These are phyloP conservation scores for Sechiopsis laciniata DNA, from an alignment of 306 rosid genomes.

Conservation along the genomic window DNA sequence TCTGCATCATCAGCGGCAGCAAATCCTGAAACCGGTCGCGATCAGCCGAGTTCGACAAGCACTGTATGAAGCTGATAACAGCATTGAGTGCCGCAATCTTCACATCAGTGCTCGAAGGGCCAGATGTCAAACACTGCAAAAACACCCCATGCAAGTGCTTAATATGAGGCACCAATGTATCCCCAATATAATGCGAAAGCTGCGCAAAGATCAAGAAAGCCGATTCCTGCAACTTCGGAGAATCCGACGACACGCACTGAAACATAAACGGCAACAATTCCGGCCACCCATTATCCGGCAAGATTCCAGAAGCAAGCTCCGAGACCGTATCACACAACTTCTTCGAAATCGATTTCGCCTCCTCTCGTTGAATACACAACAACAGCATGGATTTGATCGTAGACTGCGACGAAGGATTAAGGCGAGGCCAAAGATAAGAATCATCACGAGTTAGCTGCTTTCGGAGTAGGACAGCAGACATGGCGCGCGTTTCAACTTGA, in stretches of 20 bases:
- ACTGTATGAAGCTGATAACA: conserved; percentile 87
- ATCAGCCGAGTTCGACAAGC: conserved; percentile 61
- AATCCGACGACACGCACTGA: conserved; percentile 77
- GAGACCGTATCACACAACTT: conserved; percentile 87
- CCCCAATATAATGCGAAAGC: conserved; percentile 86
- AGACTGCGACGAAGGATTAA: conserved; percentile 50
- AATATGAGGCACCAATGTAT: conserved; percentile 61
- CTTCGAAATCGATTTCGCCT: conserved; percentile 65
- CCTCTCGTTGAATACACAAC: conserved; percentile 61
- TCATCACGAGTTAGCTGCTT: conserved; percentile 94
- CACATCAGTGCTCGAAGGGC: conserved; percentile 51
- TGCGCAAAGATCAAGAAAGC: conserved; percentile 87
- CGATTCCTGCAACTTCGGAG: conserved; percentile 71
- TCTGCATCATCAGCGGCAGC: conserved; percentile 85
- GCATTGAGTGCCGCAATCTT: conserved; percentile 81
- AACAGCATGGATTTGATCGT: conserved; percentile 69
- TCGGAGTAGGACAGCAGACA: conserved; percentile 93
- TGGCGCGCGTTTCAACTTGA: conserved; percentile 71
- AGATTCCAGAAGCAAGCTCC: conserved; percentile 83
- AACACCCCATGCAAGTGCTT: conserved; percentile 73
- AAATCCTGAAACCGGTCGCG: conserved; percentile 90
- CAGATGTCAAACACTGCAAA: conserved; percentile 54
- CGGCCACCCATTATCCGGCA: conserved; percentile 85
- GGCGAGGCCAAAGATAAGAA: conserved; percentile 83
- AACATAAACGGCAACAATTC: conserved; percentile 86